phyloP scores from a whole-genome alignment of 495 filamentous ascomycete genomes.

The Penicillium atrosanguineum region DNA sequence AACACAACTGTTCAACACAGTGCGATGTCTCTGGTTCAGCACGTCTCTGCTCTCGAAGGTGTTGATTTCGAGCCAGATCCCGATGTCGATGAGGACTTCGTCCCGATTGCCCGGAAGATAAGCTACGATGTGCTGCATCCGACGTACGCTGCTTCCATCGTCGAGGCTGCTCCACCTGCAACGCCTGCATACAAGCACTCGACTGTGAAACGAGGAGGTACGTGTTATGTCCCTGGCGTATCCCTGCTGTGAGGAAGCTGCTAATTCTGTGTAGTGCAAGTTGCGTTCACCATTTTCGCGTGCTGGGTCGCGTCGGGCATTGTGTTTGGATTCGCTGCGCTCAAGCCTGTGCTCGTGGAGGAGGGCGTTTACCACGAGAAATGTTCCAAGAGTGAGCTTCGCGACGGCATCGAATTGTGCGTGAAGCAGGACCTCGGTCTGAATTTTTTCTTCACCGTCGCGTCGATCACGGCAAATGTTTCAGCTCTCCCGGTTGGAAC shows the following conservation, averaged over 20 bases:
- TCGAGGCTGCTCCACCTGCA: slow-evolving; percentile 2
- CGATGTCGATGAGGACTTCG: slow-evolving; percentile 11
- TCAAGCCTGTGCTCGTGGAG: slow-evolving; percentile 66
- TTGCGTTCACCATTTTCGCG: slow-evolving; percentile 14
- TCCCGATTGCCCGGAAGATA: slow-evolving; percentile 10
- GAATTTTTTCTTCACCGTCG: slow-evolving; percentile 76
- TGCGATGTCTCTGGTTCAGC: slow-evolving; percentile 43
- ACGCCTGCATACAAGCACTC: slow-evolving; percentile 14
- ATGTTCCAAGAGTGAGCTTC: slow-evolving; percentile 38
- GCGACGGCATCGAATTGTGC: slow-evolving; percentile 52
- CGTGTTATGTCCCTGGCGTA: background rate
- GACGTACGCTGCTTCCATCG: slow-evolving; percentile 2
- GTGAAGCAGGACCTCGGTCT: slow-evolving; percentile 65
- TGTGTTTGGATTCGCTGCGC: slow-evolving; percentile 71
- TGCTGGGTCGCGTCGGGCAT: slow-evolving; percentile 48
- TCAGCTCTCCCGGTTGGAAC: slow-evolving; percentile 74
- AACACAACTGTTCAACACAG: slow-evolving; percentile 17
- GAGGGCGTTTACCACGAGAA: slow-evolving; percentile 61
- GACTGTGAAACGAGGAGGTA: slow-evolving; percentile 11
- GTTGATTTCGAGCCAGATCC: slow-evolving; percentile 34
- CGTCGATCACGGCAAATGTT: slow-evolving; percentile 82
- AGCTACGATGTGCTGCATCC: slow-evolving; percentile 18
- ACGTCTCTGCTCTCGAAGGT: slow-evolving; percentile 40
- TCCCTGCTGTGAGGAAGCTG: no score
- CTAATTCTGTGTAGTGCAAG: slow-evolving; percentile 10